Evolutionary conservation across 192 early-diverging fungal genomes (phyloP).

Genomic region (Umbelopsis isabellina): DNA sequence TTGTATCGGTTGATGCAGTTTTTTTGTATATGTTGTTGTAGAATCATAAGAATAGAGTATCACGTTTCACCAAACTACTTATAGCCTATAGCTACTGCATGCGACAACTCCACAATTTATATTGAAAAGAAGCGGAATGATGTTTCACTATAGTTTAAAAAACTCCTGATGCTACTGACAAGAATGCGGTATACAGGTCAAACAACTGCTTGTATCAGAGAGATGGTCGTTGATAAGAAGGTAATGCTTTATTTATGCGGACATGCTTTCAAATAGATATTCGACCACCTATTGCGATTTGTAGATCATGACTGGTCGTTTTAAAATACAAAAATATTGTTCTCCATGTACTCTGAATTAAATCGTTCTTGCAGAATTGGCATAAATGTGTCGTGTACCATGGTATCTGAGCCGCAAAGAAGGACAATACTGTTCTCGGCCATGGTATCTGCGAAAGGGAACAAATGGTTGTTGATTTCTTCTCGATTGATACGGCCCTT

Average conservation of each 20-base stretch:
- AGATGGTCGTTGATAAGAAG: no score
- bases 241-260: no score
- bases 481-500: conserved; percentile 36
- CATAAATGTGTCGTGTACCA: conserved; percentile 45
- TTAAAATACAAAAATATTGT: conserved; percentile 17
- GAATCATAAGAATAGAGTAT: not conserved
- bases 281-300: no score
- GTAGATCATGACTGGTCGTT: not conserved
- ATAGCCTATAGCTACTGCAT: not conserved
- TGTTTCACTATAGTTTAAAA: no score
- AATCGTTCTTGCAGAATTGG: conserved; percentile 34
- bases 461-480: conserved; percentile 38
- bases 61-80: conserved; percentile 1
- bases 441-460: conserved; percentile 15
- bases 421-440: conserved; percentile 35
- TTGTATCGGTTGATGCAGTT: not conserved
- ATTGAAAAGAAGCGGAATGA: no score
- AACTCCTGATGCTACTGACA: no score
- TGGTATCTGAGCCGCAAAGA: conserved; percentile 46
- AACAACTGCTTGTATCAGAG: no score
- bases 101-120: no score
- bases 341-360: not conserved
- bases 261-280: no score
- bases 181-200: no score
- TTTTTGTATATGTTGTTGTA: conserved; percentile 7